Base-by-base conservation (phyloP, 352 stramenopile species). In the Phytopythium montanum region DNA sequence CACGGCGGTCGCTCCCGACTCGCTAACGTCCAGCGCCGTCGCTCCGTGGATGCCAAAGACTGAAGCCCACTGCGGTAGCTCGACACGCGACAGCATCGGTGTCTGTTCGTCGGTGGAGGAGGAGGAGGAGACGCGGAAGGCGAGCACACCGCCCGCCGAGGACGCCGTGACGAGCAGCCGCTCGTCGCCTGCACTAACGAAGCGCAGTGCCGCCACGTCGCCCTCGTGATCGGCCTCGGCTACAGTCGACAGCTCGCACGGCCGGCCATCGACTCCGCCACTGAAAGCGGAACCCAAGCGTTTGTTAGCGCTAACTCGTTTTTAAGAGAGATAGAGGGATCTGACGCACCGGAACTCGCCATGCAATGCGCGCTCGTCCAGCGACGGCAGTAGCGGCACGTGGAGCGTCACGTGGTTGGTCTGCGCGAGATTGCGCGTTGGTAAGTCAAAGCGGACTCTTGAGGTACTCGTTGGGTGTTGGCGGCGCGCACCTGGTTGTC, bases 131-230 rank as follows among this genome's bases (percentile, higher is more conserved):
- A 88, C 70, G 26, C 70, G 61, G 45, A 69, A 85, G 39, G 70
- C 74, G 45, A 75, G 65, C 36, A 92, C 59, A 46, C 68, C 76
- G 55, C 82, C 80, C 0, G 52, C 65, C 12, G 82, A 88, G 12
- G 78, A 87, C 50, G 82, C 82, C 21, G 69, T 85, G 48, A 89
- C 67, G 39, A 92, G 67, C 46, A 88, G 52, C 14, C 85, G 87
- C 50, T 82, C 70, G 39, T 60, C 71, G 31, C 56, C 69, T 8
- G 62, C 56, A 1, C 65, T 55, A 21, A 85, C 75, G 53, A 90
- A 90, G 23, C 69, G 65, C 38, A 92, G 64, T 31, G 76, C 79
- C 56, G 85, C 87, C 41, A 88, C 82, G 38, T 90, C 82, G 59
- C 82, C 80, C 0, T 69, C 65, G 51, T 87, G 76, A 25, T 75